Percentiles rank a stretch among this genome's conserved stretches.
Evolutionary conservation across 202 grass and related monocot species (phyloP).

Genomic region (Digitaria exilis): DNA sequence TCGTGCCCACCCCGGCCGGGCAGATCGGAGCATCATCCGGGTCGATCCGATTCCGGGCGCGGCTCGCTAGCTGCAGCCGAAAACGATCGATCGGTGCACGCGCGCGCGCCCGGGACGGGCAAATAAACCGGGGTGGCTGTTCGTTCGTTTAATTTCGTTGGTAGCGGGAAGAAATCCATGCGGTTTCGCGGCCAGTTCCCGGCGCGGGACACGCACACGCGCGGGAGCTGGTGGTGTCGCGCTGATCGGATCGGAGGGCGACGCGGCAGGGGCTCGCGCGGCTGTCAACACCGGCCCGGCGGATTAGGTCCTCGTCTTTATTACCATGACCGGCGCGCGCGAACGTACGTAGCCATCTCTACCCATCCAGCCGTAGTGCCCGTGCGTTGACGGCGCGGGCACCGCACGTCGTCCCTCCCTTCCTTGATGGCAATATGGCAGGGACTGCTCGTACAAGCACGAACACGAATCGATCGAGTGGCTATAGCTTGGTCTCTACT

Average conservation of each 20-base stretch:
- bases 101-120: too few species aligned
- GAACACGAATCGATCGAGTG: too few species aligned
- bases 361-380: too few species aligned
- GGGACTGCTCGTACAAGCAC: too few species aligned
- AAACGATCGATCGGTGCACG: neutral
- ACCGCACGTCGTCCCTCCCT: too few species aligned
- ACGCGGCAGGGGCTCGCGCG: slow-evolving; percentile 26
- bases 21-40: neutral
- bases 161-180: neutral
- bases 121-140: too few species aligned
- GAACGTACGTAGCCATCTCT: too few species aligned
- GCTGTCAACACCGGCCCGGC: slow-evolving; percentile 30
- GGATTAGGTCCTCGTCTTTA: slow-evolving; percentile 13
- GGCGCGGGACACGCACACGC: neutral
- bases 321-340: neutral
- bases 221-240: neutral
- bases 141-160: neutral
- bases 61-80: neutral
- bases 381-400: neutral
- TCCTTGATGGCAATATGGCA: too few species aligned
- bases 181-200: neutral
- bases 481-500: neutral
- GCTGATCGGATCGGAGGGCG: too few species aligned
- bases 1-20: neutral
- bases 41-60: neutral